These are phyloP conservation scores for Patellifolia procumbens DNA, from an alignment of 179 eudicot genomes.

Conservation along the genomic window DNA sequence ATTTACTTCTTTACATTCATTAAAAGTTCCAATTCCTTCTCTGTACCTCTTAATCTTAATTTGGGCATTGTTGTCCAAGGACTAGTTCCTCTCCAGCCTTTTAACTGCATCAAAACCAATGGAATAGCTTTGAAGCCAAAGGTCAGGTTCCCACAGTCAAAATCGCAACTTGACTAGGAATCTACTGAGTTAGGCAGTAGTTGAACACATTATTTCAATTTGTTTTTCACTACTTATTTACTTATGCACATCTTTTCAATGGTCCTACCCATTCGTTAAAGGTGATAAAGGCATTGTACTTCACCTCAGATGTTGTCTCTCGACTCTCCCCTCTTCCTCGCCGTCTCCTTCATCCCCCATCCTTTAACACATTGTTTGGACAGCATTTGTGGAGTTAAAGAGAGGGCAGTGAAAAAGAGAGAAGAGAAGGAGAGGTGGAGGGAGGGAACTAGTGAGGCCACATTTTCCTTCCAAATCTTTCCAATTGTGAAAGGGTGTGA, in stretches of 20 bases:
- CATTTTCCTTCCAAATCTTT: too few species aligned
- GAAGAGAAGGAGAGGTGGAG: too few species aligned
- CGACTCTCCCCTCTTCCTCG: conserved; percentile 1
- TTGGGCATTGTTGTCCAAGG: background rate
- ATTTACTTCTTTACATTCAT: too few species aligned
- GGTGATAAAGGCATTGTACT: background rate
- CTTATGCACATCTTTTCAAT: too few species aligned
- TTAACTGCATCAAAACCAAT: background rate
- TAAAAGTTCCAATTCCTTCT: background rate
- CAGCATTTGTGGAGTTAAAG: too few species aligned
- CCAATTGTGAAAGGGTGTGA: too few species aligned
- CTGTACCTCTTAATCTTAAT: background rate
- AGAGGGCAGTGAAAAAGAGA: too few species aligned
- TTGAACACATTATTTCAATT: background rate
- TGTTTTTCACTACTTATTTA: background rate
- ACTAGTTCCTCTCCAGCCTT: background rate
- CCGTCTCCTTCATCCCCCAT: background rate
- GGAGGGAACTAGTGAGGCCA: too few species aligned
- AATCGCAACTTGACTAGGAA: background rate
- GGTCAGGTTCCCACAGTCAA: background rate
- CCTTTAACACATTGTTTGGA: too few species aligned
- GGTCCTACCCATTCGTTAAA: background rate
- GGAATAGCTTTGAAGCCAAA: background rate
- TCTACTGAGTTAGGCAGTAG: background rate
- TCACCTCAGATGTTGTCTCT: background rate